Conservation (phyloP, 495 filamentous ascomycete genomes). For the Clavariopsis aquatica region DNA sequence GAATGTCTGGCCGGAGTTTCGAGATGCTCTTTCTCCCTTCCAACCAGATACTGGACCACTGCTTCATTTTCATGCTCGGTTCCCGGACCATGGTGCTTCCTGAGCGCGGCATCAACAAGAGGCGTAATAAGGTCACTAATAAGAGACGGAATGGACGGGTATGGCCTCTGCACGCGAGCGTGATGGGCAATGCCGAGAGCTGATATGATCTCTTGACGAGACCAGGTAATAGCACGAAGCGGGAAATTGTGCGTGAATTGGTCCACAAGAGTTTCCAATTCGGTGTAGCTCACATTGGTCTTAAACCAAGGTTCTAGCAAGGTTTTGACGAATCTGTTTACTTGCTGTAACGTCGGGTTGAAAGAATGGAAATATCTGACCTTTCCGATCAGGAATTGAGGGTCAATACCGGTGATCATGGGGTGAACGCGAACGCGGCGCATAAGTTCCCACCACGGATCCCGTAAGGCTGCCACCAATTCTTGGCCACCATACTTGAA, state of each 20-base stretch:
- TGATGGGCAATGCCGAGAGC: background rate
- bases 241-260: background rate
- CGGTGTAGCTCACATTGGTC: background rate
- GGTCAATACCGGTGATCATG: constrained; percentile 9
- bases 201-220: background rate
- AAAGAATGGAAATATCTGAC: background rate
- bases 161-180: background rate
- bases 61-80: background rate
- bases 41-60: background rate
- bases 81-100: background rate
- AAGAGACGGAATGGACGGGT: background rate
- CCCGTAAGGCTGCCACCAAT: background rate
- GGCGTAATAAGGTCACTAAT: background rate
- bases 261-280: background rate
- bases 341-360: background rate
- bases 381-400: constrained; percentile 9
- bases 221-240: background rate
- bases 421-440: constrained; percentile 5
- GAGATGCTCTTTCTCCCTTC: background rate
- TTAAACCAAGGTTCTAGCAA: background rate
- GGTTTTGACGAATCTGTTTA: background rate
- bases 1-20: background rate
- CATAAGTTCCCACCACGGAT: constrained; percentile 3
- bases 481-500: background rate
- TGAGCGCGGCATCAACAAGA: background rate